Base-by-base conservation (phyloP, 176 grass and related monocot genomes). In the Tillandsia leiboldiana region DNA sequence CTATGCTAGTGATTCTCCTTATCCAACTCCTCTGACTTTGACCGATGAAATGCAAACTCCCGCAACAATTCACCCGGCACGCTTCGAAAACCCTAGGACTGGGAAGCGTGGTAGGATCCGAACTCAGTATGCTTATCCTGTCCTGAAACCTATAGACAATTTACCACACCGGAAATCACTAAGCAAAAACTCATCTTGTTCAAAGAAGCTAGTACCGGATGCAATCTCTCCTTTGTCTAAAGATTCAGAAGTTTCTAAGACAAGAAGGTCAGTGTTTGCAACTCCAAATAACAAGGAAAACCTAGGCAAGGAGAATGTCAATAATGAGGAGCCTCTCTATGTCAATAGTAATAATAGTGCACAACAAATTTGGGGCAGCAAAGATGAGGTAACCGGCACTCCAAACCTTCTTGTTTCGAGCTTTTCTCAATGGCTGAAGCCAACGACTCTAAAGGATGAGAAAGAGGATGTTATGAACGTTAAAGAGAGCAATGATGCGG, bases 11-110 rank as follows among this genome's bases (percentile, higher is more conserved):
- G 59, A 54, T 82, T 93, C 94, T 49, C 87, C 94, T 3, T 90
- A 74, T 59, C 77, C 77, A 1, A 99, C 94, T 49, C 94, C 94
- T 61, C 26, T 82, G 15, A 67, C 66, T 73, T 66, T 99, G 51
- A 81, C 12, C 13, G 80, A 86, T 18, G 87, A 99, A 15, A 88
- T 93, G 84, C 69, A 93, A 26, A 99, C 94, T 2, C 94, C 94
- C 53, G 77, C 66, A 73, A 93, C 94, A 72, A 26, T 82, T 63
- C 87, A 81, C 67, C 69, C 84, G 76, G 77, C 84, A 3, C 79
- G 78, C 18, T 51, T 26, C 81, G 82, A 84, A 50, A 64, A 77
- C 68, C 57, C 66, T 75, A 48, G 47, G 56, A 79, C 68, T 12
- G 83, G 79, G 48, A 88, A 88, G 67, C 66, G 20, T 61, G 70